Evolutionary conservation across 1,284 basidiomycete genomes (phyloP).

Genomic region (Cystobasidium slooffiae): DNA sequence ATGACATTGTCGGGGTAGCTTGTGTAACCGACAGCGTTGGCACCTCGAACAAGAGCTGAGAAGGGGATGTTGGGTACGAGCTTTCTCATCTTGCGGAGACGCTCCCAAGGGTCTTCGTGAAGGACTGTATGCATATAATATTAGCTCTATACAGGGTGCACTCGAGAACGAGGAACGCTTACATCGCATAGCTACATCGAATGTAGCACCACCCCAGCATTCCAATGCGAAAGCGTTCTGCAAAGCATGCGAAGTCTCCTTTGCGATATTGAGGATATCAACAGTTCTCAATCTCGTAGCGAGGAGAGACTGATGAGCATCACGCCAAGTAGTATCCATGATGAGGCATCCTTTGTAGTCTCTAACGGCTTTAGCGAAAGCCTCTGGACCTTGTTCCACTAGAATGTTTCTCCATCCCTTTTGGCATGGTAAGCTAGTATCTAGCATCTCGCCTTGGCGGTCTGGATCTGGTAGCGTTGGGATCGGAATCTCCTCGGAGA

Average conservation of each 20-base stretch:
- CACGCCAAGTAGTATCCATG: constrained; percentile 93
- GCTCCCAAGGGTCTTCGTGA: constrained; percentile 99
- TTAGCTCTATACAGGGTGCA: neutral
- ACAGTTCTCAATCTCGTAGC: constrained; percentile 95
- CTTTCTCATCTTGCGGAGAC: constrained; percentile 89
- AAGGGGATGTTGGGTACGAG: constrained; percentile 98
- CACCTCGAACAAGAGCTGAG: constrained; percentile 97
- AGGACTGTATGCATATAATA: constrained; percentile 68
- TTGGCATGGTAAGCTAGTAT: constrained; percentile 80
- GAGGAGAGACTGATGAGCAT: constrained; percentile 96
- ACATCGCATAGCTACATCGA: constrained; percentile 99
- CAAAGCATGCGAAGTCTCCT: constrained; percentile 93
- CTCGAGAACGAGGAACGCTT: constrained; percentile 67
- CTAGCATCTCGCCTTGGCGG: constrained; percentile 73
- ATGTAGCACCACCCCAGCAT: constrained; percentile 99
- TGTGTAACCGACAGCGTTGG: constrained; percentile 99
- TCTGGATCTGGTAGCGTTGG: constrained; percentile 80
- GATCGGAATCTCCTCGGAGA: constrained; percentile 85
- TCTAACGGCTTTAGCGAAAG: constrained; percentile 96
- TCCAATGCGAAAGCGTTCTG: constrained; percentile 96
- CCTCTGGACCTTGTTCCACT: constrained; percentile 95
- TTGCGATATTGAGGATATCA: constrained; percentile 98
- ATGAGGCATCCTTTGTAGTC: constrained; percentile 84
- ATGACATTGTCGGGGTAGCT: constrained; percentile 99
- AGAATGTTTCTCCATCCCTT: constrained; percentile 99